These are phyloP conservation scores for Capsicum baccatum DNA, from an alignment of 257 asterid species.

Conservation along the genomic window DNA sequence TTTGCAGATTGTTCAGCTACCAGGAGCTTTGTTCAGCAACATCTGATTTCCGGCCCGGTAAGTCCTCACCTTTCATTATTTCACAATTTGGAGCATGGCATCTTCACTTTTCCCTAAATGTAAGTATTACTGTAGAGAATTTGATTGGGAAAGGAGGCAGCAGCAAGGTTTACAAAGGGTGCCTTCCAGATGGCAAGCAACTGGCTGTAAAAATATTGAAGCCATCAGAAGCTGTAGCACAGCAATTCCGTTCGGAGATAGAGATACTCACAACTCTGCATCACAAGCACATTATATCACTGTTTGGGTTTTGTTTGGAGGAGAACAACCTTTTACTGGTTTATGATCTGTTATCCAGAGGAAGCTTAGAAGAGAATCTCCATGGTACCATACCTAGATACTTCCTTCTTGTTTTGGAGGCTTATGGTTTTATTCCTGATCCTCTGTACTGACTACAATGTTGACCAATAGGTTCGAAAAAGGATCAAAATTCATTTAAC, in stretches of 20 bases:
- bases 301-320: conserved; percentile 81
- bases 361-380: conserved; percentile 92
- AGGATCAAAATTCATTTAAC: conserved; percentile 48
- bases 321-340: conserved; percentile 67
- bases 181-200: conserved; percentile 62
- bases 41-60: conserved; percentile 63
- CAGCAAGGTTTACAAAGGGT: conserved; percentile 81
- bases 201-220: conserved; percentile 83
- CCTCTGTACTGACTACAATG: conserved; percentile 30
- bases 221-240: conserved; percentile 64
- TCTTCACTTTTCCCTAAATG: conserved; percentile 19
- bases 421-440: conserved; percentile 13
- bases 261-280: conserved; percentile 67
- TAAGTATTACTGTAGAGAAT: conserved; percentile 53
- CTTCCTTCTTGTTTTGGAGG: conserved; percentile 32
- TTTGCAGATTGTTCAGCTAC: conserved; percentile 65
- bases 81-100: background rate
- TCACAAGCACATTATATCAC: conserved; percentile 73
- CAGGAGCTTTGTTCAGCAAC: conserved; percentile 78
- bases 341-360: conserved; percentile 81
- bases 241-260: conserved; percentile 81
- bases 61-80: conserved; percentile 36
- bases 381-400: conserved; percentile 55
- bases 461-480: conserved; percentile 51
- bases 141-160: conserved; percentile 93